Percentiles rank a stretch among this genome's conserved stretches.
phyloP scores from a whole-genome alignment of 306 rosid genomes.

The Citrullus mucosospermus region DNA sequence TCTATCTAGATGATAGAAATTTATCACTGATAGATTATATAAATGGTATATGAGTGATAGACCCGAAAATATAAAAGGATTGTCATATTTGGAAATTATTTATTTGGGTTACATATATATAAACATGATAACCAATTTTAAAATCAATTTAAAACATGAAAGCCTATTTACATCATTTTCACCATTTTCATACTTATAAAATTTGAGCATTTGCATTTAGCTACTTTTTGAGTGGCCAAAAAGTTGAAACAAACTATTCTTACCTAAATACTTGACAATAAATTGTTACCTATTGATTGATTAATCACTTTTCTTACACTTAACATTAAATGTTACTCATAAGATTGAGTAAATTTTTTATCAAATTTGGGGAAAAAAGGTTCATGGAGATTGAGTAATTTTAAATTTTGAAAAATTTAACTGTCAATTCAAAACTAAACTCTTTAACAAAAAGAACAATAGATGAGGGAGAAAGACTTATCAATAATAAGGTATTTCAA shows the following conservation, averaged over 20 bases:
- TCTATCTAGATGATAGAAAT: too few species aligned
- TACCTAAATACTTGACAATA: not conserved
- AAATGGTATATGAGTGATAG: too few species aligned
- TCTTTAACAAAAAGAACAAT: not conserved
- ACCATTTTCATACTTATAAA: too few species aligned
- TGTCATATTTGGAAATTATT: too few species aligned
- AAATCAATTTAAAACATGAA: too few species aligned
- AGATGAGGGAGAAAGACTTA: not conserved
- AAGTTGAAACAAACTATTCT: not conserved
- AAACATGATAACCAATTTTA: too few species aligned
- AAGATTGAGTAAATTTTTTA: not conserved
- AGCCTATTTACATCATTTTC: too few species aligned
- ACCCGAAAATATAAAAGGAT: too few species aligned
- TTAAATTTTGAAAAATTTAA: not conserved
- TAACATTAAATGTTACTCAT: not conserved
- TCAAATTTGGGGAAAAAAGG: not conserved
- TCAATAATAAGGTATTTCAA: not conserved
- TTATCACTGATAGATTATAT: too few species aligned
- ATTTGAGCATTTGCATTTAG: too few species aligned
- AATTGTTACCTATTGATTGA: not conserved
- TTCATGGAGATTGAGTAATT: not conserved
- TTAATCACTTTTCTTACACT: not conserved
- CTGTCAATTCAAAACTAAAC: not conserved
- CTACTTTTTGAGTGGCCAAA: not conserved
- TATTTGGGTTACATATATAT: too few species aligned